Evolutionary conservation across 805 yeast species (phyloP), one percentile per base, ranked within the genome.

Genomic region (Candida nonsorbophila): DNA sequence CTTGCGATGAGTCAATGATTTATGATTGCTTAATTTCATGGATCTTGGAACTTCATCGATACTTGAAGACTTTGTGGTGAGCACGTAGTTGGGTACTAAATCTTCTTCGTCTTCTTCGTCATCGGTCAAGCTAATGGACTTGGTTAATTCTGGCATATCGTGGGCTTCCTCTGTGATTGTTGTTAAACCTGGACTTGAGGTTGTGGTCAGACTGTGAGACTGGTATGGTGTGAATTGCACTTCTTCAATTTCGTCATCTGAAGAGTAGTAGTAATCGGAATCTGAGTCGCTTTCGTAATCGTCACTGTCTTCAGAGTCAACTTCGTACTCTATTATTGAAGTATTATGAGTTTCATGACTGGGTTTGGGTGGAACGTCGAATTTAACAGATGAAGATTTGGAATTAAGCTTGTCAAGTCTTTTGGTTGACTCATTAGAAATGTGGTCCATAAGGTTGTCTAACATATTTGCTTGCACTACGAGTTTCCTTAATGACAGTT

Each of bases 381-480:
- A 34, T 26, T 36, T 32, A 23, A 33, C 34, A n/a, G n/a, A n/a
- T n/a, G n/a, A n/a, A n/a, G n/a, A n/a, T 29, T 38, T 32, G 30
- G 13, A 16, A 20, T 37, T 37, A 18, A 40, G 33, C 11, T 32
- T 40, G 8, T 31, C 31, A 20, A 36, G 36, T 35, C 59, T 37
- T 38, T 53, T 51, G 30, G 42, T 50, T 20, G 59, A 44, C 37
- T 54, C 57, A 21, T 36, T 44, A 27, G 56, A 38, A 20, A 72
- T 55, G 32, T 58, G 58, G 44, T 74, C 84, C 72, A 81, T 77
- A 29, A 80, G 49, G 37, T 62, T 66, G 46, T 81, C 87, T 38
- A 80, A 64, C 61, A 81, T 57, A 50, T 80, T 81, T 13, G 87
- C 86, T 52, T 81, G 87, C 22, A 76, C 67, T 3, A 80, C 84